A percentile compares a stretch with the other conserved stretches of the same genome.
These are phyloP conservation scores for Metarhizium album DNA, from an alignment of 2,329 filamentous ascomycete genomes.

Conservation along the genomic window DNA sequence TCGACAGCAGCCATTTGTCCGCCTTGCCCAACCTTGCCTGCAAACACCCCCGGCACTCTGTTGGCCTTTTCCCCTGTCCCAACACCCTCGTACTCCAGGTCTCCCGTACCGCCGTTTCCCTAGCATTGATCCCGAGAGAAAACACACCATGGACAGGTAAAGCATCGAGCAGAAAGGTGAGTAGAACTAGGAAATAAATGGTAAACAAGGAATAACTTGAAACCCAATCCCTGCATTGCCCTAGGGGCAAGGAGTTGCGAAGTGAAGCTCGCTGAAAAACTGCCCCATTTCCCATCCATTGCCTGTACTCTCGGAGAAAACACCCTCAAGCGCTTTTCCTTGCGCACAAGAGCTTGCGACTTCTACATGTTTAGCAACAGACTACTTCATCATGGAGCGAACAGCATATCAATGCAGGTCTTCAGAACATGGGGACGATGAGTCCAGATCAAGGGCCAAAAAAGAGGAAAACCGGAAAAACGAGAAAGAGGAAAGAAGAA, in stretches of 20 bases:
- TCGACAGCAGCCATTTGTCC: neutral
- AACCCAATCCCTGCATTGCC: neutral
- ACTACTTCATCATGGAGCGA: neutral
- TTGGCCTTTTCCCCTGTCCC: neutral
- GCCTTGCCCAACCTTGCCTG: neutral
- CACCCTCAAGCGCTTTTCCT: neutral
- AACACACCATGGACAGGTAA: neutral
- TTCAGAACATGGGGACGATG: neutral
- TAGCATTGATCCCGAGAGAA: neutral
- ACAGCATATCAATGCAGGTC: neutral
- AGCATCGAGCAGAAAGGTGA: neutral
- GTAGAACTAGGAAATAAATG: neutral
- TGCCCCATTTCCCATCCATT: neutral
- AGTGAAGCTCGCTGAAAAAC: constrained; percentile 2
- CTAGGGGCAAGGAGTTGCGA: neutral
- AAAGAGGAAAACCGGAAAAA: no score
- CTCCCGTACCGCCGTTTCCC: neutral
- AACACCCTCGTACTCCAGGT: neutral
- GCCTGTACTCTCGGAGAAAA: neutral
- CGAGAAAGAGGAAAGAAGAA: no score
- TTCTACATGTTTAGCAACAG: neutral
- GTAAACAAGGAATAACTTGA: neutral
- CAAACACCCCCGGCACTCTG: neutral
- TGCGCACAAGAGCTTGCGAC: neutral
- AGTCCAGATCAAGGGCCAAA: neutral